Percentiles rank a stretch among this genome's conserved stretches.
Conservation (phyloP, 495 filamentous ascomycete genomes). For the Penicillium manginii region DNA sequence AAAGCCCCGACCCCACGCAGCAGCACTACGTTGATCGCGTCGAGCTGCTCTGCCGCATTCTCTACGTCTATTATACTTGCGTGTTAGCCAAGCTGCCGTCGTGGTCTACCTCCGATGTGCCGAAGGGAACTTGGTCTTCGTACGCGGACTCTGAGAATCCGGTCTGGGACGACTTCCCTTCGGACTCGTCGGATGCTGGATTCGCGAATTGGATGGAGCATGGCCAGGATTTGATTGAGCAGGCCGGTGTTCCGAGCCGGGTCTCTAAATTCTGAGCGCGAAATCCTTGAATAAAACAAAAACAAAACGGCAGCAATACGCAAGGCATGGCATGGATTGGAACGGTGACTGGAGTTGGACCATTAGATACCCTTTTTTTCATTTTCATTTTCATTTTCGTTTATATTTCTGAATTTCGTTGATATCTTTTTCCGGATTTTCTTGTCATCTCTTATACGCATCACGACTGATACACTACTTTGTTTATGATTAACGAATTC, state of each 20-base stretch:
- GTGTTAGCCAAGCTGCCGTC: conserved; percentile 52
- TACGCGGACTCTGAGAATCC: conserved; percentile 50
- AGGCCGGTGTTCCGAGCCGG: conserved; percentile 44
- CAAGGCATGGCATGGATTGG: conserved; percentile 21
- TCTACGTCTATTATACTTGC: conserved; percentile 56
- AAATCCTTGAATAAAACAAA: conserved; percentile 1
- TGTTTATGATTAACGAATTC: conserved; percentile 31
- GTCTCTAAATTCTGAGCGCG: conserved; percentile 32
- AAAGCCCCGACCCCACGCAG: conserved; percentile 45
- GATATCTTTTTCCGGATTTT: neutral
- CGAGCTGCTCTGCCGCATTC: conserved; percentile 50
- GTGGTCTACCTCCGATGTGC: conserved; percentile 42
- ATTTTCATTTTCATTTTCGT: conserved; percentile 22
- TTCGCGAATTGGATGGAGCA: conserved; percentile 48
- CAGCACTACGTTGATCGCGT: conserved; percentile 53
- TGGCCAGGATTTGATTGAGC: conserved; percentile 47
- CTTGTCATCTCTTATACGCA: conserved; percentile 9
- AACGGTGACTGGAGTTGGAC: conserved; percentile 33
- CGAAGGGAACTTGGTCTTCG: conserved; percentile 49
- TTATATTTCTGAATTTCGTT: conserved; percentile 3
- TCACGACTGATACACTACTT: conserved; percentile 22
- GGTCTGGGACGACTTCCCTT: conserved; percentile 51
- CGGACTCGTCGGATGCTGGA: conserved; percentile 45
- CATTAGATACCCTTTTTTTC: conserved; percentile 43
- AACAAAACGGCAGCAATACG: conserved; percentile 1